These are phyloP conservation scores for Scheffersomyces segobiensis DNA, from an alignment of 1,139 yeast species.

Conservation along the genomic window DNA sequence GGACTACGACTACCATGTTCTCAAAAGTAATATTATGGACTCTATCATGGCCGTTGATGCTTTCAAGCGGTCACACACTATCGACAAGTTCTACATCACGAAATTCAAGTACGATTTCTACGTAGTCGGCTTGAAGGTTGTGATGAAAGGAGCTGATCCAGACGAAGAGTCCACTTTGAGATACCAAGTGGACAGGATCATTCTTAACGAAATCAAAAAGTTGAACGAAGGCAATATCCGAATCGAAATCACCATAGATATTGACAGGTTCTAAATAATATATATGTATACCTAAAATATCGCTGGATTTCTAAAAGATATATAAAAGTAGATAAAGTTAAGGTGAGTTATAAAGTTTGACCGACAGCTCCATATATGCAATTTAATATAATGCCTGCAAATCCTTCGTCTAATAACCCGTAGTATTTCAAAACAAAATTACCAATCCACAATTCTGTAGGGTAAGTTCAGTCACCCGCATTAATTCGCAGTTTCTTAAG, in stretches of 20 bases:
- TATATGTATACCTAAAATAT: not conserved
- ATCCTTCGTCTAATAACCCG: not conserved
- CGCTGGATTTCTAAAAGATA: not conserved
- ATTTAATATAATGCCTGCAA: too few species aligned
- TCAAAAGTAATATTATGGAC: constrained; percentile 34
- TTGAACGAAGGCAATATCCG: constrained; percentile 27
- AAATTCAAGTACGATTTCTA: constrained; percentile 62
- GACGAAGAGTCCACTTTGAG: constrained; percentile 65
- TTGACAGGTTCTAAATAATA: constrained; percentile 38
- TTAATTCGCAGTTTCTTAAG: not conserved
- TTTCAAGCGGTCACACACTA: constrained; percentile 49
- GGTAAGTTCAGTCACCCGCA: not conserved
- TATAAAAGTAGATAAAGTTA: not conserved
- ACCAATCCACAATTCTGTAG: not conserved
- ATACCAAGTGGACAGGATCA: constrained; percentile 52
- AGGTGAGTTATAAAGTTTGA: constrained; percentile 1
- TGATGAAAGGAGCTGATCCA: constrained; percentile 67
- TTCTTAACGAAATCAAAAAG: constrained; percentile 31
- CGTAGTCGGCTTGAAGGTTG: constrained; percentile 54
- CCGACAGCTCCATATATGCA: not conserved
- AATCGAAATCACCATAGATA: constrained; percentile 64
- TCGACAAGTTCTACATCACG: constrained; percentile 54
- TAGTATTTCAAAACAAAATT: not conserved
- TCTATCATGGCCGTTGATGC: constrained; percentile 46
- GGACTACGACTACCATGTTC: constrained; percentile 36